These are phyloP conservation scores for Mycena venus DNA, from an alignment of 768 basidiomycete species.

Conservation along the genomic window DNA sequence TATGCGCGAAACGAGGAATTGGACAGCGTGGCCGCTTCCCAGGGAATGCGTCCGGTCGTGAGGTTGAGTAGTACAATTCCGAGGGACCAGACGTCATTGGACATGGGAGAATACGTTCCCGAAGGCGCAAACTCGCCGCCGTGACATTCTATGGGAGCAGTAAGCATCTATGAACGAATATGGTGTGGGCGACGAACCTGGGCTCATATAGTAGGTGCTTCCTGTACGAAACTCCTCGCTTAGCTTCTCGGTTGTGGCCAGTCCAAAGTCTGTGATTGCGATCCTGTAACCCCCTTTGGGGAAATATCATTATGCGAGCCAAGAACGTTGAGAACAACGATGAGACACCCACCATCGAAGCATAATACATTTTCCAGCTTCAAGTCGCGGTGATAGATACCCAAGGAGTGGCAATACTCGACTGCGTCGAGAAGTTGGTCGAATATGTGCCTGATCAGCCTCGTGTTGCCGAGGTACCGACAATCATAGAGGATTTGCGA, in stretches of 20 bases:
- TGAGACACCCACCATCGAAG: slow-evolving; percentile 61
- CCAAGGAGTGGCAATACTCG: slow-evolving; percentile 90
- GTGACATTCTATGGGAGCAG: slow-evolving; percentile 81
- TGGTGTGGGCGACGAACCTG: slow-evolving; percentile 66
- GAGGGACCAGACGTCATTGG: slow-evolving; percentile 96
- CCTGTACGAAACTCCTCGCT: slow-evolving; percentile 94
- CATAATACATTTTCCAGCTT: slow-evolving; percentile 98
- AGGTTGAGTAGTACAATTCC: slow-evolving; percentile 98
- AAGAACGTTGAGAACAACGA: not conserved
- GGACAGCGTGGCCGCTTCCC: slow-evolving; percentile 86
- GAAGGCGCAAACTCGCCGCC: slow-evolving; percentile 75
- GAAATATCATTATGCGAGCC: not conserved
- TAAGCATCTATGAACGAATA: slow-evolving; percentile 30
- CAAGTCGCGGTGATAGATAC: slow-evolving; percentile 96
- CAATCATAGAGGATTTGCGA: slow-evolving; percentile 86
- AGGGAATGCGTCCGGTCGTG: slow-evolving; percentile 94
- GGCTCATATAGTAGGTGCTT: slow-evolving; percentile 99
- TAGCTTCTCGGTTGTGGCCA: slow-evolving; percentile 88
- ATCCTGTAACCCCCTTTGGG: slow-evolving; percentile 70
- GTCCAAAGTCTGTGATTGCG: slow-evolving; percentile 94
- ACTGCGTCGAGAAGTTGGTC: slow-evolving; percentile 94
- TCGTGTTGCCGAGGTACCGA: slow-evolving; percentile 87
- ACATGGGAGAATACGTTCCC: slow-evolving; percentile 84
- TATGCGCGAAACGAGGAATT: slow-evolving; percentile 95
- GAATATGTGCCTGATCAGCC: slow-evolving; percentile 90